Evolutionary conservation across 495 filamentous ascomycete genomes (phyloP).

Genomic region (Endocarpon pusillum): DNA sequence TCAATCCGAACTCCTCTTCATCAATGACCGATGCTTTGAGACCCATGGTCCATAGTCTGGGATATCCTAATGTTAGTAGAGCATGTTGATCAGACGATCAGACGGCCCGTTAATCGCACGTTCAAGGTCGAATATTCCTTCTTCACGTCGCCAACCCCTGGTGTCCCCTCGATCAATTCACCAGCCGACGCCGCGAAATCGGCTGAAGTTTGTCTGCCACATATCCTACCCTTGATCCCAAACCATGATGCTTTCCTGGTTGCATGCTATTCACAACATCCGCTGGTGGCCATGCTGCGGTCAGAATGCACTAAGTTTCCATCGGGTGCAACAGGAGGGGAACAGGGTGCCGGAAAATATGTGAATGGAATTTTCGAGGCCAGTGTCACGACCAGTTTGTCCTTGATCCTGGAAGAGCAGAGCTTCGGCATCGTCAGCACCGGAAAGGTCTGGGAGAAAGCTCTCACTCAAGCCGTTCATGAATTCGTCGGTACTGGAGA

Average conservation of each 20-base stretch:
- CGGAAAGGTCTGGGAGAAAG: conserved; percentile 61
- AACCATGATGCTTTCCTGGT: conserved; percentile 63
- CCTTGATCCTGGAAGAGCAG: conserved; percentile 15
- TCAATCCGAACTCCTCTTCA: conserved; percentile 80
- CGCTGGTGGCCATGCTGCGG: conserved; percentile 48
- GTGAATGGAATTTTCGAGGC: conserved; percentile 85
- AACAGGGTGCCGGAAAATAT: conserved; percentile 14
- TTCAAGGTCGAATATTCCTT: conserved; percentile 34
- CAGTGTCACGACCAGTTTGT: conserved; percentile 41
- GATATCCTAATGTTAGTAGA: too few relatives aligned
- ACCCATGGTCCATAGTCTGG: conserved; percentile 38
- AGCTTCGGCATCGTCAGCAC: conserved; percentile 81
- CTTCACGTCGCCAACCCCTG: conserved; percentile 35
- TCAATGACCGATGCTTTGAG: conserved; percentile 67
- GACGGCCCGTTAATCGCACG: too few relatives aligned
- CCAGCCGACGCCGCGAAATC: conserved; percentile 31
- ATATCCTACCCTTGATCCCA: conserved; percentile 31
- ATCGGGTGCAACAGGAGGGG: conserved; percentile 3
- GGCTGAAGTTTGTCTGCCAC: conserved; percentile 38
- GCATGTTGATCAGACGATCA: too few relatives aligned
- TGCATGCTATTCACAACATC: conserved; percentile 80
- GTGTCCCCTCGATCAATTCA: conserved; percentile 30
- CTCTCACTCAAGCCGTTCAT: conserved; percentile 45
- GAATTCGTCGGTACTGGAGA: conserved; percentile 30
- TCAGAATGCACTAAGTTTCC: conserved; percentile 18